These are phyloP conservation scores for Ophiostoma angusticollis DNA, from an alignment of 2,329 filamentous ascomycete species.

Conservation along the genomic window DNA sequence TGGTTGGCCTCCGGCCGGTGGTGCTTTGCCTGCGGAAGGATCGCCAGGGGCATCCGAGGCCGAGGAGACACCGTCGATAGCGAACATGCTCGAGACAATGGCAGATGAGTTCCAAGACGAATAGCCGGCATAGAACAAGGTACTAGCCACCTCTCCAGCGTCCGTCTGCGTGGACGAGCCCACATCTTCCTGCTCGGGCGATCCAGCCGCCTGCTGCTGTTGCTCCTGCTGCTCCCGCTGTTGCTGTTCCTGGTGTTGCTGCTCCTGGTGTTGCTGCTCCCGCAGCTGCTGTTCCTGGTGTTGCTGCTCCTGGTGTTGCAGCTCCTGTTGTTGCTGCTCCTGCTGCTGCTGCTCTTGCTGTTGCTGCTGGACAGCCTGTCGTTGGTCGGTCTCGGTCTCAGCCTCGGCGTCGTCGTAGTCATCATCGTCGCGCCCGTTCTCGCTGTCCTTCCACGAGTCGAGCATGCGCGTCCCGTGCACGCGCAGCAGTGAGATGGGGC, in stretches of 20 bases:
- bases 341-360: conserved; percentile 2
- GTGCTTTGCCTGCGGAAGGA: no score
- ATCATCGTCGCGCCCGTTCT: conserved; percentile 52
- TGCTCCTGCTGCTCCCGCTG: conserved; percentile 9
- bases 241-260: conserved; percentile 4
- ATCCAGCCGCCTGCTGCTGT: conserved; percentile 25
- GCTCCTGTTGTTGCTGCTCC: conserved; percentile 16
- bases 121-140: neutral
- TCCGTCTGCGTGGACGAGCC: conserved; percentile 5
- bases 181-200: conserved; percentile 13
- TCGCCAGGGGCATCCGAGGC: neutral
- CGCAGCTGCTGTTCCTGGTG: conserved; percentile 4
- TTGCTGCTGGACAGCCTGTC: neutral
- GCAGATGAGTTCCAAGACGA: conserved; percentile 3
- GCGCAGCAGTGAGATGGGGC: conserved; percentile 76
- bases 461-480: conserved; percentile 96
- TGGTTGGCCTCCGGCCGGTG: no score
- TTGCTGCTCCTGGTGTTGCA: conserved; percentile 18
- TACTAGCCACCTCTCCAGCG: neutral
- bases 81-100: conserved; percentile 1
- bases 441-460: conserved; percentile 79
- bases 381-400: conserved; percentile 27
- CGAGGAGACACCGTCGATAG: neutral
- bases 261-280: conserved; percentile 1
- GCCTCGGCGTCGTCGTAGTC: conserved; percentile 39